Evolutionary conservation across 2,329 filamentous ascomycete species (phyloP), one percentile per base, ranked within the genome.

Genomic region (Sporothrix protearum): DNA sequence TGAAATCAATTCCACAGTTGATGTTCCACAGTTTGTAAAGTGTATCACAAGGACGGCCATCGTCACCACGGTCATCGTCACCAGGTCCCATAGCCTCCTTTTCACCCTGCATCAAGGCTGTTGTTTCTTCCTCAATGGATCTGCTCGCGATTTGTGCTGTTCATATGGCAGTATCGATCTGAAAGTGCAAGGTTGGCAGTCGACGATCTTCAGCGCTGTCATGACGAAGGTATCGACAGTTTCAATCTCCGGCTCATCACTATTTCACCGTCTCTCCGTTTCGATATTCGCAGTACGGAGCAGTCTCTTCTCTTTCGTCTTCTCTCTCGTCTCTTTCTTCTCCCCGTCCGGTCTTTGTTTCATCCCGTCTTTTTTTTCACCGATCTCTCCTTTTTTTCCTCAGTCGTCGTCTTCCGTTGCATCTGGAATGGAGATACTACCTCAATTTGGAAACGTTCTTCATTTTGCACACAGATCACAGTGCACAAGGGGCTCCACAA

Each of bases 281-380:
- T 63, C 16, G 57, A 4, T 30, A 3, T 30, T 61, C 19, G 12
- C 30, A 7, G 6, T 19, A n/a, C n/a, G n/a, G n/a, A n/a, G n/a
- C n/a, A n/a, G n/a, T n/a, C n/a, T n/a, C n/a, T n/a, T n/a, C n/a
- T n/a, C n/a, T n/a, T 7, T 4, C 22, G 19, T 28, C 9, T 28
- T 28, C 16, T 33, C 5, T 45, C 22, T 28, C 42, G 3, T 45
- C 22, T 28, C 42, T 4, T 53, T 47, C 25, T 22, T 66, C 14
- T 36, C 33, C 30, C 30, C 28, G 33, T 4, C 33, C 33, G 33
- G 33, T 47, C 12, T n/a, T 14, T 16, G 42, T 67, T 67, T 67
- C 64, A 53, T 67, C 64, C 45, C 45, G 19, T 67, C 64, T 67
- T 67, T 64, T 64, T 67, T 30, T 36, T 67, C 45, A 49, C 19